phyloP scores from a whole-genome alignment of 805 yeast species.

The Lachancea dasiensis region DNA sequence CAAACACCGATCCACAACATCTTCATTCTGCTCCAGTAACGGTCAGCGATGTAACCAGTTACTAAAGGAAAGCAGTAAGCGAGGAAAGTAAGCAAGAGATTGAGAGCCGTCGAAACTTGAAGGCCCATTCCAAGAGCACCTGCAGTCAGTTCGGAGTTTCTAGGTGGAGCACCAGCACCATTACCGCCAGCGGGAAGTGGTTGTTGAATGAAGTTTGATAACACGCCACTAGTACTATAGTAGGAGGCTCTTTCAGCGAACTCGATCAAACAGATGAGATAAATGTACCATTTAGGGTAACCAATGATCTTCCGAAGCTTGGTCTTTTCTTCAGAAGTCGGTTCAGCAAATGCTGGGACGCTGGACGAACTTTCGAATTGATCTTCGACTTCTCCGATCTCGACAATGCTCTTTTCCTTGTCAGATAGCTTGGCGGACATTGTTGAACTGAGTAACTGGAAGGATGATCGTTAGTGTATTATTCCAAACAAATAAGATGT shows the following conservation, averaged over 20 bases:
- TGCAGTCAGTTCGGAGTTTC: constrained; percentile 30
- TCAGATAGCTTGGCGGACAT: constrained; percentile 1
- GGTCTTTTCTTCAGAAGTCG: constrained; percentile 28
- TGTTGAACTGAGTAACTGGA: too few species aligned
- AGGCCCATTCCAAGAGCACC: constrained; percentile 59
- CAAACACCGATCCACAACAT: constrained; percentile 55
- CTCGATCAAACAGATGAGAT: constrained; percentile 60
- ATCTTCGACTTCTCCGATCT: constrained; percentile 5
- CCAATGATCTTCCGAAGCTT: constrained; percentile 35
- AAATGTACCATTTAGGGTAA: constrained; percentile 34
- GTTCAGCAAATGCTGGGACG: constrained; percentile 13
- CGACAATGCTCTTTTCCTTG: constrained; percentile 8
- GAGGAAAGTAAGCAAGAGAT: constrained; percentile 76
- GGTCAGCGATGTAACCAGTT: constrained; percentile 73
- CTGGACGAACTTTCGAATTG: constrained; percentile 9
- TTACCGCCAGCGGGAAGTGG: constrained; percentile 20
- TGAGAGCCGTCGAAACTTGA: constrained; percentile 62
- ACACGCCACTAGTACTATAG: constrained; percentile 71
- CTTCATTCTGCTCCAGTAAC: constrained; percentile 64
- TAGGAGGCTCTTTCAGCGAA: constrained; percentile 77
- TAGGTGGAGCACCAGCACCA: constrained; percentile 26
- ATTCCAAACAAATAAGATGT: too few species aligned
- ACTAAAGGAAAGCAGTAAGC: constrained; percentile 74
- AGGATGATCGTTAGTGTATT: too few species aligned
- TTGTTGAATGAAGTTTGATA: constrained; percentile 70